Conservation (phyloP, 768 basidiomycete genomes). For the Suillus alpinus region DNA sequence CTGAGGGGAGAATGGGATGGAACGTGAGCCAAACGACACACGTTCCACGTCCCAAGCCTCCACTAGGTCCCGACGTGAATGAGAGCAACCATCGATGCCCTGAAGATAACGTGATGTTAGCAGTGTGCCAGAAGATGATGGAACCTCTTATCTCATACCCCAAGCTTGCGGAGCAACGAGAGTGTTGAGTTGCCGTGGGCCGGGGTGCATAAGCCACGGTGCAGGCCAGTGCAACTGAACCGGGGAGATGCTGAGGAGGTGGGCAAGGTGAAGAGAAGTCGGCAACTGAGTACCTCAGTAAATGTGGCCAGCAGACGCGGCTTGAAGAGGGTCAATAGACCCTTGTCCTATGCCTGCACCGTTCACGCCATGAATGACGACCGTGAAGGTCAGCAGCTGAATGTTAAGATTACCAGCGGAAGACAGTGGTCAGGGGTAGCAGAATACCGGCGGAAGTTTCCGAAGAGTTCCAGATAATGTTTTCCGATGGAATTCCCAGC, state of each 20-base stretch:
- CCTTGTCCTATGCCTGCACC: neutral
- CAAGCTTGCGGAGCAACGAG: neutral
- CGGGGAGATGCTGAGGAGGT: neutral
- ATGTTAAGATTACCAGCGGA: too few relatives aligned
- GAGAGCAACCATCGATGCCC: neutral
- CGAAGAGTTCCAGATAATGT: too few relatives aligned
- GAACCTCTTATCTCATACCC: neutral
- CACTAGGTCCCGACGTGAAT: neutral
- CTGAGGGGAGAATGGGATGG: neutral
- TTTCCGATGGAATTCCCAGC: too few relatives aligned
- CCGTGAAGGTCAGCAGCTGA: neutral
- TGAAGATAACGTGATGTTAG: neutral
- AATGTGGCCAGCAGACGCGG: neutral
- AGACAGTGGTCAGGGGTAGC: too few relatives aligned
- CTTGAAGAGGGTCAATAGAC: neutral
- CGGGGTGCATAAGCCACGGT: neutral
- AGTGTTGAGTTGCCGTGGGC: neutral
- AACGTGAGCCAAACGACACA: neutral
- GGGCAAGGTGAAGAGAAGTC: neutral
- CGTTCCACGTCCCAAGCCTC: neutral
- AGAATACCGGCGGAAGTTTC: too few relatives aligned
- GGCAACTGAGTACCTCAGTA: neutral
- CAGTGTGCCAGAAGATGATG: neutral
- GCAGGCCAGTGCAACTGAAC: neutral
- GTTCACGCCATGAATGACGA: neutral